Base-by-base conservation (phyloP, 1,139 yeast species). In the Schizosaccharomyces versatilis region DNA sequence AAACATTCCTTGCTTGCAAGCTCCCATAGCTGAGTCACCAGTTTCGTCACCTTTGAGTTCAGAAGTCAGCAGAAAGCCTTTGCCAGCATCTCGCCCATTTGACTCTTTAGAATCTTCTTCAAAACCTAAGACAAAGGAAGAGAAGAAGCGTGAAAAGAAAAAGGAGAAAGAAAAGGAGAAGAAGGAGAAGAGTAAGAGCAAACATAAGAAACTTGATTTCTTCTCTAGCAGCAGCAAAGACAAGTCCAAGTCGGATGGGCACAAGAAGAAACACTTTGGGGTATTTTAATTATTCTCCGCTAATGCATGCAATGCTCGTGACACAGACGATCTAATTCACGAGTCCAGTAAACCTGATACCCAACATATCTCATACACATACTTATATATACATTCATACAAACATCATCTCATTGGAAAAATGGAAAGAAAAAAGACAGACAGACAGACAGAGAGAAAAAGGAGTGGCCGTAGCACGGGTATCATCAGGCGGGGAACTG, bases 231-330 rank as follows among this genome's bases (percentile, higher is more conserved):
- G 84, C 76, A 52, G 90, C 68, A 44, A 88, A 67, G 1, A 84
- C 77, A 60, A 56, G 54, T 17, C 62, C 63, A 10, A 58, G 32
- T 24, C 32, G 5, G 32, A 24, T 58, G 2, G 58, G 60, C 12
- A 69, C 61, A 55, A 62, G 57, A 0, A 67, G 65, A 0, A 84
- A 80, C 47, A 90, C 68, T 38, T 78, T 75, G 61, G 82, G 80
- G 38, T 80, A 79, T 66, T 86, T 96, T 57, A 90, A 70, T 63
- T 83, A 90, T 0, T 97, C 97, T 66, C 90, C 97, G 7, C 97
- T 97, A 0, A 96, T 85, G 44, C 73, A 69, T 0, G 93, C 73
- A 65, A 86, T 95, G 8, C 94, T 81, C 66, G 88, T 95, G 62
- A 90, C 85, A 54, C 90, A 70, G 47, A 90, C 41, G 41, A 40